A percentile compares a stretch with the other conserved stretches of the same genome.
These are phyloP conservation scores for Colletotrichum higginsianum DNA, from an alignment of 2,329 filamentous ascomycete genomes.

Conservation along the genomic window DNA sequence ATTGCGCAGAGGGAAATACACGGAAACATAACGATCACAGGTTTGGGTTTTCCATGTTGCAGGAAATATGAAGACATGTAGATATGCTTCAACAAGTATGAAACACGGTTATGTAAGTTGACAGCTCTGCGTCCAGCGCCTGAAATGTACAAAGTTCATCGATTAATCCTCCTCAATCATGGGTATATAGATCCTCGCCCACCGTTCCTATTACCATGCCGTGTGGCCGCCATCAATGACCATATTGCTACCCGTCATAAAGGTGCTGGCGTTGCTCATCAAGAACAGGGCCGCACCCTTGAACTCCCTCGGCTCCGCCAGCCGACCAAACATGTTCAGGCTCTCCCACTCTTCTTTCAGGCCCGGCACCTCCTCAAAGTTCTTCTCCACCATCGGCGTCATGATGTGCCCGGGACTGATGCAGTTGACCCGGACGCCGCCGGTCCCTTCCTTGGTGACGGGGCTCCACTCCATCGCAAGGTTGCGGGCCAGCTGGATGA, in stretches of 20 bases:
- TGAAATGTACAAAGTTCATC: no score
- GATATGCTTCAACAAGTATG: no score
- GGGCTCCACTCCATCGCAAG: conserved; percentile 76
- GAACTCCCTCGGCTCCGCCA: conserved; percentile 72
- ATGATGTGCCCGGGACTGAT: conserved; percentile 57
- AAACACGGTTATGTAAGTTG: not conserved
- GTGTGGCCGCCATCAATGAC: conserved; percentile 71
- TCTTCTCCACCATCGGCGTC: conserved; percentile 79
- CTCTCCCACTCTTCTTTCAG: conserved; percentile 73
- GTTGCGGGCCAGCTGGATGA: conserved; percentile 74
- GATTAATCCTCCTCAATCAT: not conserved
- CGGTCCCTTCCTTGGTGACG: conserved; percentile 52
- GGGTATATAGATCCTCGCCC: not conserved
- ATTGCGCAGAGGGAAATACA: no score
- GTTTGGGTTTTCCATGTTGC: no score
- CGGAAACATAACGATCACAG: no score
- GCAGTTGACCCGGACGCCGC: conserved; percentile 73
- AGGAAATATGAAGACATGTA: no score
- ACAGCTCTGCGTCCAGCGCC: not conserved
- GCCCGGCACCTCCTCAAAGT: conserved; percentile 79
- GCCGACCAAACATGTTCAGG: conserved; percentile 80
- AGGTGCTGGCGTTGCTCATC: conserved; percentile 73
- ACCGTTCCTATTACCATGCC: conserved; percentile 59
- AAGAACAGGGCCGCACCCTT: conserved; percentile 74
- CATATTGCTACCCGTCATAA: conserved; percentile 73